Evolutionary conservation across 169 alveolate genomes (phyloP), one percentile per base, ranked within the genome.

Genomic region (Eimeria praecox): DNA sequence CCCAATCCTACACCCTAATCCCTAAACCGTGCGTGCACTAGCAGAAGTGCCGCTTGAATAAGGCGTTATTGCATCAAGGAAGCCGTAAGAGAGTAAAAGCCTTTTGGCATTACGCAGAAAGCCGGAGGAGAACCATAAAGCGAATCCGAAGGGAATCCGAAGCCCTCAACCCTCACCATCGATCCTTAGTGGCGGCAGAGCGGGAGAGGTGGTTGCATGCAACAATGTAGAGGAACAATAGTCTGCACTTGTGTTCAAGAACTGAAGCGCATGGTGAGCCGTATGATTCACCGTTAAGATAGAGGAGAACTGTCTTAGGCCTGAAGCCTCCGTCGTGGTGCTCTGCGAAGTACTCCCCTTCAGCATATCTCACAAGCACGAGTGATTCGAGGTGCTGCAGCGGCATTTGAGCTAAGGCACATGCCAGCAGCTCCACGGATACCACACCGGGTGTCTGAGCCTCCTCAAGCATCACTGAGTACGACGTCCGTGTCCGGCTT

Each of bases 241-340:
- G 54, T 27, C 69, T 22, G 69, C 69, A 16, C 10, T 66, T 42
- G 77, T 30, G 22, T 30, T 66, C 42, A 66, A n/a, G 42, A 30
- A 9, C 14, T 66, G 77, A 20, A n/a, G 77, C 12, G 77, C 77
- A 30, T 66, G 77, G 18, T 22, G 4, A 66, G 44, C 14, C 3
- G 75, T 33, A 16, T 42, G 33, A 83, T 69, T 16, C 62, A 90
- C 97, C 95, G 71, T 95, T 95, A 59, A 95, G 96, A 30, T 95
- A 95, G 44, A 95, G 83, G 27, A 95, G 94, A 20, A 95, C 95
- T 30, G 97, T 95, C 54, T 59, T 42, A 56, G 96, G 95, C n/a
- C 97, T 90, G 86, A 95, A 95, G 44, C 80, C 86, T 9, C 97
- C 97, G 88, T 95, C 97, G 62, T 90, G 96, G 86, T 95, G 97